Conservation (phyloP, 495 filamentous ascomycete genomes). For the Daldinia concentrica region DNA sequence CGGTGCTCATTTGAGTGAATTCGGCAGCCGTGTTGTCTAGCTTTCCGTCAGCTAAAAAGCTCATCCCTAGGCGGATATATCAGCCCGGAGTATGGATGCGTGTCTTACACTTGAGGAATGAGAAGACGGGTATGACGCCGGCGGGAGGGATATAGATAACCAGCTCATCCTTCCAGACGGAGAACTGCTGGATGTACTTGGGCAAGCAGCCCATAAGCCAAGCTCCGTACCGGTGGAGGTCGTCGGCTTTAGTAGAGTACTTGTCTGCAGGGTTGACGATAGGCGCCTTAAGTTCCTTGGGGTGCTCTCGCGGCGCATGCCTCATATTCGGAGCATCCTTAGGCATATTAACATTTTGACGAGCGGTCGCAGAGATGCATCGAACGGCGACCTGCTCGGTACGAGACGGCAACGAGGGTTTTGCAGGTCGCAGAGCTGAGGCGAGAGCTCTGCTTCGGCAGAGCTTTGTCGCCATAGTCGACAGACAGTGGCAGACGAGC, state of each 20-base stretch:
- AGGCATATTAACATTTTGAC: conserved; percentile 61
- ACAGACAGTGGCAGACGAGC: conserved; percentile 49
- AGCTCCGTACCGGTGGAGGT: conserved; percentile 90
- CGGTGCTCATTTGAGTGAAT: conserved; percentile 90
- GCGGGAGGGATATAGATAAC: conserved; percentile 89
- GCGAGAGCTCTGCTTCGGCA: conserved; percentile 69
- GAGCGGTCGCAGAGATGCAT: conserved; percentile 65
- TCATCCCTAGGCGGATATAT: neutral
- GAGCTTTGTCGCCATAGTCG: conserved; percentile 73
- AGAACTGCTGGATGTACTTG: conserved; percentile 98
- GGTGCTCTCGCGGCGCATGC: conserved; percentile 62
- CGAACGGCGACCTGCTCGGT: conserved; percentile 50
- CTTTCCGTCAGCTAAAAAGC: conserved; percentile 13
- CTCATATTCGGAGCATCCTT: conserved; percentile 75
- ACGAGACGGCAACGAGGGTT: conserved; percentile 47
- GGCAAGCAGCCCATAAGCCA: conserved; percentile 97
- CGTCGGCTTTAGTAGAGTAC: conserved; percentile 81
- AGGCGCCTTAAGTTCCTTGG: conserved; percentile 72
- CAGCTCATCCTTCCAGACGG: conserved; percentile 99
- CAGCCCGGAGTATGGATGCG: neutral
- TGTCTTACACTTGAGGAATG: conserved; percentile 83
- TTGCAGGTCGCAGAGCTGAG: conserved; percentile 66
- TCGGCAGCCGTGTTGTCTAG: conserved; percentile 92
- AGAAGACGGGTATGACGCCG: conserved; percentile 88
- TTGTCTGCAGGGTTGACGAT: conserved; percentile 94